These are phyloP conservation scores for Botrytis sinoallii DNA, from an alignment of 2,329 filamentous ascomycete species.

Conservation along the genomic window DNA sequence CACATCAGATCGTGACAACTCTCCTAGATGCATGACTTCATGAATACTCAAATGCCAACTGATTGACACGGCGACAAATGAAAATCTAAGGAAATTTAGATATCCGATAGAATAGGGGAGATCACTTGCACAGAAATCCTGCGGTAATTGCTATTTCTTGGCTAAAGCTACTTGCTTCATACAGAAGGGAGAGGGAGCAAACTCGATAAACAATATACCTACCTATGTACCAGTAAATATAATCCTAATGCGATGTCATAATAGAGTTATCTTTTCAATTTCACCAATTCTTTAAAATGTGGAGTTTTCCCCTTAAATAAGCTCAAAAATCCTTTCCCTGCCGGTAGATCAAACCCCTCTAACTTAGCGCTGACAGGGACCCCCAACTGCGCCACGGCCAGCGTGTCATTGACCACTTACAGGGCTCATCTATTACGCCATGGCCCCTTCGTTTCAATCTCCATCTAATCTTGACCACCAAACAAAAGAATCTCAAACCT, in stretches of 20 bases:
- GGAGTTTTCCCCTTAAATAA: not conserved
- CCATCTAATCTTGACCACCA: not conserved
- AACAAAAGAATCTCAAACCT: not conserved
- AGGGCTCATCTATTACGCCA: not conserved
- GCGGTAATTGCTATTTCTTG: not conserved
- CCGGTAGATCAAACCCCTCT: not conserved
- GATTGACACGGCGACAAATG: not conserved
- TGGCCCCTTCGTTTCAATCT: not conserved
- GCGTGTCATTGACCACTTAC: not conserved
- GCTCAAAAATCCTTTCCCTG: not conserved
- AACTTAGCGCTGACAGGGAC: not conserved
- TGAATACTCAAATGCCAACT: not conserved
- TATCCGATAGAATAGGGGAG: not conserved
- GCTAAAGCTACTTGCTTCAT: not conserved
- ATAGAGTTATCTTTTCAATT: not conserved
- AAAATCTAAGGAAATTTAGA: not conserved
- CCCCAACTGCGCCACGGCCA: not conserved
- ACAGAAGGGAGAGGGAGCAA: too few relatives aligned
- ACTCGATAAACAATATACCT: fast-evolving
- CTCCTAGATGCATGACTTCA: not conserved
- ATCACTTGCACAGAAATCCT: not conserved
- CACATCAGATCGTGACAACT: not conserved
- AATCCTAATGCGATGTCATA: not conserved
- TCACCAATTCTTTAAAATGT: not conserved
- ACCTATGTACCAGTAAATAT: fast-evolving